These are phyloP conservation scores for Dictyostelium citrinum DNA, from an alignment of 78 protist genomes.

Conservation along the genomic window DNA sequence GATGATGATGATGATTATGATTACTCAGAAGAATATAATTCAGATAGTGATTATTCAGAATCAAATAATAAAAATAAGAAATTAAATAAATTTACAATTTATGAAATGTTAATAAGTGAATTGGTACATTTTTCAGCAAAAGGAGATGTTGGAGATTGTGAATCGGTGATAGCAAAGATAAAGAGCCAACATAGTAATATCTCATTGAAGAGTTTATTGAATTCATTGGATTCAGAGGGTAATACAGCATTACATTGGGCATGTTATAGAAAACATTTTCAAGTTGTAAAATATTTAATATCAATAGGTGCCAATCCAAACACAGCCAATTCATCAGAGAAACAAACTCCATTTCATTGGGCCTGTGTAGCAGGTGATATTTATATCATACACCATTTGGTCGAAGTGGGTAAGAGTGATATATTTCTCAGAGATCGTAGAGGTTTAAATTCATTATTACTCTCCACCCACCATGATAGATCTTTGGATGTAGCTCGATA, in stretches of 20 bases:
- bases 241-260: constrained; percentile 84
- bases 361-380: constrained; percentile 69
- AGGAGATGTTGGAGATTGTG: constrained; percentile 1
- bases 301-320: constrained; percentile 54
- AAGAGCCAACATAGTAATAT: not conserved
- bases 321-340: not conserved
- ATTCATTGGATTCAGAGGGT: constrained; percentile 39
- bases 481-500: constrained; percentile 19
- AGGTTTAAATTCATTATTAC: constrained; percentile 46
- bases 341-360: constrained; percentile 79
- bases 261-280: constrained; percentile 21
- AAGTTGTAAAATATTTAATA: constrained; percentile 65
- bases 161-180: not conserved
- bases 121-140: constrained; percentile 47
- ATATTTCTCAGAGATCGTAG: constrained; percentile 31
- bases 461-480: constrained; percentile 7
- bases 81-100: not conserved
- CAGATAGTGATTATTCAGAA: not conserved
- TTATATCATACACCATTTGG: constrained; percentile 29
- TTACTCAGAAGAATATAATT: not conserved
- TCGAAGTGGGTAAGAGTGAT: constrained; percentile 12
- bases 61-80: not conserved
- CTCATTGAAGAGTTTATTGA: not conserved
- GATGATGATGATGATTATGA: not conserved
- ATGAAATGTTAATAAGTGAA: constrained; percentile 16